A percentile compares a stretch with the other conserved stretches of the same genome.
These are phyloP conservation scores for Spirogloea muscicola DNA, from an alignment of 139 green algal species.

Conservation along the genomic window DNA sequence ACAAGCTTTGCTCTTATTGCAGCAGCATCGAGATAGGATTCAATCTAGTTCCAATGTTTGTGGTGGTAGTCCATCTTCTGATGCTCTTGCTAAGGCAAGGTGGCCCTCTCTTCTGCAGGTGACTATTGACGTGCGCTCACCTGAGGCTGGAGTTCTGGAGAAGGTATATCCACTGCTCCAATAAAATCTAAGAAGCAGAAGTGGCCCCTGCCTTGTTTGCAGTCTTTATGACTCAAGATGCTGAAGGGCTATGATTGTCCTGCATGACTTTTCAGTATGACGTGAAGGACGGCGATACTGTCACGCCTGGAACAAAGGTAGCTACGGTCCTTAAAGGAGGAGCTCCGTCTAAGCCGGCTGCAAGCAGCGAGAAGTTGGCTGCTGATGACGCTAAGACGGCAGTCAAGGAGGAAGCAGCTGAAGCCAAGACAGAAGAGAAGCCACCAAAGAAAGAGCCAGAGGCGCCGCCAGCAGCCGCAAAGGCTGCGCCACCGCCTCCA, in stretches of 20 bases:
- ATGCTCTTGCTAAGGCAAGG: neutral
- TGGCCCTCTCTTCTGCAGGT: constrained; percentile 46
- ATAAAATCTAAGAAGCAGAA: neutral
- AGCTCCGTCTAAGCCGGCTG: neutral
- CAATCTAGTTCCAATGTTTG: neutral
- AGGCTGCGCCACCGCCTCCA: constrained; percentile 20
- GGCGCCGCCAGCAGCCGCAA: neutral
- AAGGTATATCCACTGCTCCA: constrained; percentile 2
- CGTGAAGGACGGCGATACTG: constrained; percentile 76
- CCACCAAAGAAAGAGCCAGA: neutral
- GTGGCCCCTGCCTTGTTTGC: neutral
- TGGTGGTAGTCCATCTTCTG: neutral
- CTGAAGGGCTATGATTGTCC: neutral
- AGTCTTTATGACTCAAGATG: neutral
- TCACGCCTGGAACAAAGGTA: constrained; percentile 81
- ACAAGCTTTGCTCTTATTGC: neutral
- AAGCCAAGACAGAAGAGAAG: neutral
- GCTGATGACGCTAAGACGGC: no score
- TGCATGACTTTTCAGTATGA: constrained; percentile 6
- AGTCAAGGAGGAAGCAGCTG: neutral
- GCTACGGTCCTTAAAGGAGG: constrained; percentile 61
- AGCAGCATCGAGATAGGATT: neutral
- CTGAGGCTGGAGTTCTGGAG: constrained; percentile 37
- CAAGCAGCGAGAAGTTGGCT: no score
- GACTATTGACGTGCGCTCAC: constrained; percentile 57